phyloP scores from a whole-genome alignment of 2,329 filamentous ascomycete genomes.

The Neodidymelliopsis sp. region DNA sequence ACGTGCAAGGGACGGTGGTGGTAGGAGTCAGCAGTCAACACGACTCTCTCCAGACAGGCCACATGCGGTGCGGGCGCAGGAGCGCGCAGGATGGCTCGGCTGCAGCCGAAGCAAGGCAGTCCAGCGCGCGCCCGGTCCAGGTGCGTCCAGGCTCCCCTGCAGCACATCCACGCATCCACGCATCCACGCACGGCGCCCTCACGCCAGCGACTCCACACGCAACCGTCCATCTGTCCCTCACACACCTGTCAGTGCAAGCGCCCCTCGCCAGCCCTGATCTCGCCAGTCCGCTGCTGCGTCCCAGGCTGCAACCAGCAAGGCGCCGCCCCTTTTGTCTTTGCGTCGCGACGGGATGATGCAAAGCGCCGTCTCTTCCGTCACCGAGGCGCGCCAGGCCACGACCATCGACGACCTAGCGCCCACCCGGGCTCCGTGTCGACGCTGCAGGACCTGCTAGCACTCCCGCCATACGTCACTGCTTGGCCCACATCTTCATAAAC shows the following conservation, averaged over 20 bases:
- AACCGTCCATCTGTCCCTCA: background rate
- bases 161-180: slow-evolving; percentile 3
- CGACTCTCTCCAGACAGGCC: too few species aligned
- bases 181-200: background rate
- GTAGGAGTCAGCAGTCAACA: too few species aligned
- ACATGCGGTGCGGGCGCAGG: background rate
- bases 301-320: slow-evolving; percentile 11
- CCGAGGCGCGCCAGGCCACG: slow-evolving; percentile 4
- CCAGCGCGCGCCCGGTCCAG: slow-evolving; percentile 7
- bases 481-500: slow-evolving; percentile 12
- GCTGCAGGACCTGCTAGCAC: background rate
- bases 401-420: background rate
- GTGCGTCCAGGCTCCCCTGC: slow-evolving; percentile 4
- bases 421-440: background rate
- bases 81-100: background rate
- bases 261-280: background rate
- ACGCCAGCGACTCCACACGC: slow-evolving; percentile 4
- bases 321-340: slow-evolving; percentile 3
- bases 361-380: slow-evolving; percentile 7
- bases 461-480: slow-evolving; percentile 15
- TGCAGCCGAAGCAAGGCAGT: slow-evolving; percentile 10
- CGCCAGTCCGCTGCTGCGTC: background rate
- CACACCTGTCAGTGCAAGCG: slow-evolving; percentile 1
- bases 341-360: slow-evolving; percentile 14
- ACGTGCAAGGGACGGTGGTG: too few species aligned